phyloP scores from a whole-genome alignment of 108 stramenopile species.

The Cyclotella baltica region DNA sequence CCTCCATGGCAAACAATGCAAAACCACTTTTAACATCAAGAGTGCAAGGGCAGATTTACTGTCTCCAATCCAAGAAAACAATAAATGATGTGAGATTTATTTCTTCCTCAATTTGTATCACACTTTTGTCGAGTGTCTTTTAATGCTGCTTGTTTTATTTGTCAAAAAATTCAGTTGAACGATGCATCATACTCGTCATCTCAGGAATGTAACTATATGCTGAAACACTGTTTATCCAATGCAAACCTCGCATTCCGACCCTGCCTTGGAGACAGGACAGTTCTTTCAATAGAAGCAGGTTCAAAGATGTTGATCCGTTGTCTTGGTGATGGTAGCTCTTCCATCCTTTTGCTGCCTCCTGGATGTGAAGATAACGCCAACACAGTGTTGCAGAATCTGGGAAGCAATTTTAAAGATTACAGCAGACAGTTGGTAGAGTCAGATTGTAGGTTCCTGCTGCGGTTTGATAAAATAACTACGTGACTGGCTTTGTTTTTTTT shows the following conservation, averaged over 20 bases:
- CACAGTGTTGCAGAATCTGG: background rate
- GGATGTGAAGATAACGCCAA: too few relatives aligned
- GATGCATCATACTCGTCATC: background rate
- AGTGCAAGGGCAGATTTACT: conserved; percentile 28
- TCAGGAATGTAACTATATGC: conserved; percentile 31
- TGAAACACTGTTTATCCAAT: background rate
- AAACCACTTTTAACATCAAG: conserved; percentile 34
- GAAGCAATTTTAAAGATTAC: background rate
- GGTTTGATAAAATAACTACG: too few relatives aligned
- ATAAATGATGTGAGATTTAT: conserved; percentile 13
- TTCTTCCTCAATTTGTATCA: background rate
- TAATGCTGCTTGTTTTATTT: background rate
- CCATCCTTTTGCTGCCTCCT: background rate
- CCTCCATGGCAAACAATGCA: conserved; percentile 13
- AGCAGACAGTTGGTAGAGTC: conserved; percentile 2
- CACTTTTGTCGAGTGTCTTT: background rate
- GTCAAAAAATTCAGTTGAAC: background rate
- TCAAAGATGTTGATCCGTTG: conserved; percentile 25
- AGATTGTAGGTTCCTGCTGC: background rate
- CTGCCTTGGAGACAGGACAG: conserved; percentile 27
- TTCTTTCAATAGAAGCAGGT: conserved; percentile 14
- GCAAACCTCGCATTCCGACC: background rate
- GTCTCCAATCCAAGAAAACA: conserved; percentile 19
- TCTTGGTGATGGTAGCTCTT: conserved; percentile 10
- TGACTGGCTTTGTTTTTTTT: too few relatives aligned